Evolutionary conservation across 371 early-diverging fungal genomes (phyloP).

Genomic region (Amoeboaphelidium occidentale): DNA sequence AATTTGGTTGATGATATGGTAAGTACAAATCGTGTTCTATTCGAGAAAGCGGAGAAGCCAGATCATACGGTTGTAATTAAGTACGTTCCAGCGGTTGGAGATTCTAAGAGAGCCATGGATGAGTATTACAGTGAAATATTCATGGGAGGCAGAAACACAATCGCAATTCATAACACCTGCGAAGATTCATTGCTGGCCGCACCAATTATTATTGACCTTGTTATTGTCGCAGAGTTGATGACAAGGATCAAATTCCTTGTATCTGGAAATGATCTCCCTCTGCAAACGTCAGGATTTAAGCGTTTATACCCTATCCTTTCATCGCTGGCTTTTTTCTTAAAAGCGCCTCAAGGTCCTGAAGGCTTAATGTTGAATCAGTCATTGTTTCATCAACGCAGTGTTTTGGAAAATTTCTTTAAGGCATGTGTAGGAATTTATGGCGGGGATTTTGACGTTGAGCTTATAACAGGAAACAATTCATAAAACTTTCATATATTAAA

Average conservation of each 20-base stretch:
- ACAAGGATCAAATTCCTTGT: conserved; percentile 62
- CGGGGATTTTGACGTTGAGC: too few relatives aligned
- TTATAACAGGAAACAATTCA: too few relatives aligned
- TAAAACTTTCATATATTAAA: too few relatives aligned
- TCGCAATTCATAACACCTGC: conserved; percentile 88
- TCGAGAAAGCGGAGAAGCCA: conserved; percentile 61
- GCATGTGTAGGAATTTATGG: conserved; percentile 69
- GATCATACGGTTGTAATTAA: conserved; percentile 90
- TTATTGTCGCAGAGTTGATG: conserved; percentile 78
- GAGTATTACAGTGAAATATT: conserved; percentile 92
- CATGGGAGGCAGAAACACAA: conserved; percentile 86
- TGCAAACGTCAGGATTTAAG: conserved; percentile 21
- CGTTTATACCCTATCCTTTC: conserved; percentile 82
- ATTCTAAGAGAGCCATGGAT: conserved; percentile 89
- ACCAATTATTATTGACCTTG: conserved; percentile 82
- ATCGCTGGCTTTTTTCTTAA: conserved; percentile 21
- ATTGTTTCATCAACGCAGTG: conserved; percentile 68
- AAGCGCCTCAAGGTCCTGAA: conserved; percentile 9
- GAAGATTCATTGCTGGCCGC: conserved; percentile 91
- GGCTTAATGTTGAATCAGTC: conserved; percentile 16
- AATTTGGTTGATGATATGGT: conserved; percentile 96
- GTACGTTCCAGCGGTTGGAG: conserved; percentile 87
- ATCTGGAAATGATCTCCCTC: conserved; percentile 9
- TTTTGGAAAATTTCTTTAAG: conserved; percentile 85
- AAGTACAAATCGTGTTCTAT: conserved; percentile 64